Evolutionary conservation across 2,329 filamentous ascomycete species (phyloP).

Genomic region (Colletotrichum kahawae): DNA sequence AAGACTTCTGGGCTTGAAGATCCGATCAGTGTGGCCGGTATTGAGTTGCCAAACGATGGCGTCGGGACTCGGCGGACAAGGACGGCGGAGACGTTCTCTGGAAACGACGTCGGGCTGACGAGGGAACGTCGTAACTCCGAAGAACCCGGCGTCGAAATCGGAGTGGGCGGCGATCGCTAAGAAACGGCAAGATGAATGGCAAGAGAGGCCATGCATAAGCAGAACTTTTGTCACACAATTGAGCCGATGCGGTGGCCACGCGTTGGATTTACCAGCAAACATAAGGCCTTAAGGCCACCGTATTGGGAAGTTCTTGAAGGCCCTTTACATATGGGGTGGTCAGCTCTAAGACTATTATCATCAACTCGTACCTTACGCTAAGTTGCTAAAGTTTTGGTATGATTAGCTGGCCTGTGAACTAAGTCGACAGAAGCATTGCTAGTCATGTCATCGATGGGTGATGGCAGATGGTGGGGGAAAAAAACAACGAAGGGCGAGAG

Average conservation of each 20-base stretch:
- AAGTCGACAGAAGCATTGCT: background rate
- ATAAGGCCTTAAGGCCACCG: background rate
- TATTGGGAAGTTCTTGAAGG: background rate
- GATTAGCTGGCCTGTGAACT: background rate
- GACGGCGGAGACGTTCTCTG: background rate
- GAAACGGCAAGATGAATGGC: background rate
- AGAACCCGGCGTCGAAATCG: background rate
- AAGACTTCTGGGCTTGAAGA: background rate
- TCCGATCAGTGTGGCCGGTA: background rate
- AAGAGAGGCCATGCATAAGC: background rate
- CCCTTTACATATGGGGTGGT: background rate
- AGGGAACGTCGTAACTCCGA: slow-evolving; percentile 20
- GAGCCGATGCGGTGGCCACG: background rate
- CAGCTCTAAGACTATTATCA: no score
- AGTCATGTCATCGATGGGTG: background rate
- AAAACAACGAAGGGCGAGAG: background rate
- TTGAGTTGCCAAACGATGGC: background rate
- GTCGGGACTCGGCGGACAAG: background rate
- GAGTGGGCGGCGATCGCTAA: background rate
- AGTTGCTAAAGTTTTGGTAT: background rate
- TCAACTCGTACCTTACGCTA: background rate
- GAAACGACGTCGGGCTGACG: background rate
- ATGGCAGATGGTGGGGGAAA: no score
- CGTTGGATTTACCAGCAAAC: background rate
- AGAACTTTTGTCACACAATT: background rate